phyloP scores from a whole-genome alignment of 768 basidiomycete genomes.

The Hydnomerulius pinastri region DNA sequence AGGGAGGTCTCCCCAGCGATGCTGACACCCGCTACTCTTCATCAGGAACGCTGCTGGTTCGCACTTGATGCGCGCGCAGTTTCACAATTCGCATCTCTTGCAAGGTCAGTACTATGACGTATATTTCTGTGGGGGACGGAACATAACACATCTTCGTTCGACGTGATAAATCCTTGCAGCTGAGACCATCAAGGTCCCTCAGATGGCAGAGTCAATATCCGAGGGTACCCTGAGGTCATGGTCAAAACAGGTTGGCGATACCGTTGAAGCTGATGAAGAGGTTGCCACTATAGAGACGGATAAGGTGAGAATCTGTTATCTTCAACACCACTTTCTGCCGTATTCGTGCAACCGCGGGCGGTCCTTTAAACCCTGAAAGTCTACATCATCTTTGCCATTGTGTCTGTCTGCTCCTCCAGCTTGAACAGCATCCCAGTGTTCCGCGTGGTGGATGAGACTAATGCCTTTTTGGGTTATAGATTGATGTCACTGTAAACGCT shows the following conservation, averaged over 20 bases:
- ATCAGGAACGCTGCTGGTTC: slow-evolving; percentile 48
- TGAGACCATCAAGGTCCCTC: slow-evolving; percentile 92
- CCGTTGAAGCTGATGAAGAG: slow-evolving; percentile 91
- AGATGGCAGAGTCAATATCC: slow-evolving; percentile 98
- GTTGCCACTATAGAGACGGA: slow-evolving; percentile 98
- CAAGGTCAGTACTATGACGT: slow-evolving; percentile 52
- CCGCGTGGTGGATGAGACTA: not conserved
- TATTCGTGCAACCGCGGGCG: not conserved
- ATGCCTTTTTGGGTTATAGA: slow-evolving; percentile 47
- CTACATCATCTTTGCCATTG: not conserved
- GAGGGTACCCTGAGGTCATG: slow-evolving; percentile 96
- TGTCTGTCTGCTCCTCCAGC: not conserved
- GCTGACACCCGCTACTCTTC: not conserved
- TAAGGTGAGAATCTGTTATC: slow-evolving; percentile 60
- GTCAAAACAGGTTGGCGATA: slow-evolving; percentile 92
- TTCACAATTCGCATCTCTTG: slow-evolving; percentile 70
- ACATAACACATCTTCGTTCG: slow-evolving; percentile 12
- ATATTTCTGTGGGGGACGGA: slow-evolving; percentile 4
- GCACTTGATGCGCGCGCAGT: slow-evolving; percentile 55
- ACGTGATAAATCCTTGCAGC: slow-evolving; percentile 41
- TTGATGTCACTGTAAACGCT: slow-evolving; percentile 96
- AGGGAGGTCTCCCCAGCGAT: slow-evolving; percentile 8
- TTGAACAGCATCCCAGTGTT: not conserved
- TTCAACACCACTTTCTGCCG: too few species aligned
- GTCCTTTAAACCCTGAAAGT: not conserved